phyloP scores from a whole-genome alignment of 2,329 filamentous ascomycete species.

The Raffaelea ambrosiae region DNA sequence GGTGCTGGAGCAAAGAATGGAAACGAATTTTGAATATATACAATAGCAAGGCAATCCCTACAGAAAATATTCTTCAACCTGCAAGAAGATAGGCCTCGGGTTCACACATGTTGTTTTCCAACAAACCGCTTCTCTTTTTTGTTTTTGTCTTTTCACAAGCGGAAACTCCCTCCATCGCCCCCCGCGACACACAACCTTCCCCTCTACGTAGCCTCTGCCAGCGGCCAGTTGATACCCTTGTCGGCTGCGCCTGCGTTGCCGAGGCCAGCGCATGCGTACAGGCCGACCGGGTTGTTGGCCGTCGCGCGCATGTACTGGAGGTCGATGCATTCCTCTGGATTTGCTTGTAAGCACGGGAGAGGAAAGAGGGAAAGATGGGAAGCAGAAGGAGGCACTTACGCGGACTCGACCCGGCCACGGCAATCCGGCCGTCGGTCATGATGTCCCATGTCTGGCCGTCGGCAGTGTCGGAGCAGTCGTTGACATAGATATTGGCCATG shows the following conservation, averaged over 20 bases:
- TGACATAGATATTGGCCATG: constrained; percentile 27
- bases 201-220: constrained; percentile 19
- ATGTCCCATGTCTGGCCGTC: constrained; percentile 26
- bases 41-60: too few species aligned
- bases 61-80: too few species aligned
- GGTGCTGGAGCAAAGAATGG: too few species aligned
- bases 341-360: constrained; percentile 4
- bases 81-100: too few species aligned
- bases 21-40: too few species aligned
- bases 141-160: too few species aligned
- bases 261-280: constrained; percentile 29
- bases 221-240: constrained; percentile 32
- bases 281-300: constrained; percentile 30
- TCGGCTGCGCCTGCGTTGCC: constrained; percentile 29
- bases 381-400: constrained; percentile 13
- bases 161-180: too few species aligned
- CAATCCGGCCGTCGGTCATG: constrained; percentile 29
- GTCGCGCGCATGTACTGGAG: constrained; percentile 31
- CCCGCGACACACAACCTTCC: too few species aligned
- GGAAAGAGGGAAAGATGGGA: background rate
- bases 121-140: too few species aligned
- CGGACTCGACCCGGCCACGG: constrained; percentile 21
- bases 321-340: constrained; percentile 29
- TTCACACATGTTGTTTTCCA: too few species aligned
- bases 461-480: constrained; percentile 23